These are phyloP conservation scores for Trichoderma virens DNA, from an alignment of 495 filamentous ascomycete species.

Conservation along the genomic window DNA sequence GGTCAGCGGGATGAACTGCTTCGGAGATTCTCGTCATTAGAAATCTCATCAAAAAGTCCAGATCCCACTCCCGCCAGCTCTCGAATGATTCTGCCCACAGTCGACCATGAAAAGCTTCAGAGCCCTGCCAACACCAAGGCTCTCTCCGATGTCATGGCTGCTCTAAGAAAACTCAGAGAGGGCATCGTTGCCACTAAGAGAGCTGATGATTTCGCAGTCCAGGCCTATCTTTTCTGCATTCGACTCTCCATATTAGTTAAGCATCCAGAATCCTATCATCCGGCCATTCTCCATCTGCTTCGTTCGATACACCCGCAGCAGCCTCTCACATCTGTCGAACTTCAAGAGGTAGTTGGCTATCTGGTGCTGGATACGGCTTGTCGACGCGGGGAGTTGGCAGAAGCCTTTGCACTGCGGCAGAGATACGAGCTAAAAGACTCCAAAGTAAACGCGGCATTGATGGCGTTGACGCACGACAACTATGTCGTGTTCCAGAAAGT, in stretches of 20 bases:
- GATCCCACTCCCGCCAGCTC: constrained; percentile 14
- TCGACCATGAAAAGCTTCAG: background rate
- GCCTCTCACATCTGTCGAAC: constrained; percentile 57
- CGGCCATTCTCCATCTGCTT: constrained; percentile 73
- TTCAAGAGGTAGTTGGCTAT: constrained; percentile 72
- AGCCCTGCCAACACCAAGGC: constrained; percentile 25
- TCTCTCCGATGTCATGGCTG: constrained; percentile 47
- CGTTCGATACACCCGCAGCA: constrained; percentile 56
- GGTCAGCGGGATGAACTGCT: constrained; percentile 61
- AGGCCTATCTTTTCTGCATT: constrained; percentile 73
- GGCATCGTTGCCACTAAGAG: constrained; percentile 69
- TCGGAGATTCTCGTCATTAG: constrained; percentile 61
- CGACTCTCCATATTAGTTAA: constrained; percentile 70
- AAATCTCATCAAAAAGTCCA: constrained; percentile 21
- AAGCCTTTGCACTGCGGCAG: constrained; percentile 58
- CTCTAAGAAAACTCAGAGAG: constrained; percentile 89
- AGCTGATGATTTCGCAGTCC: constrained; percentile 58
- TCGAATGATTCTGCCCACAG: constrained; percentile 1
- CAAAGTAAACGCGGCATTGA: constrained; percentile 58
- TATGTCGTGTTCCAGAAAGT: constrained; percentile 72
- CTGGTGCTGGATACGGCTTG: constrained; percentile 84
- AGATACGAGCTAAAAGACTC: constrained; percentile 49
- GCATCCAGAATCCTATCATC: constrained; percentile 81
- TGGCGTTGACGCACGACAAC: constrained; percentile 68
- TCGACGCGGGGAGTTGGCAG: constrained; percentile 63